Conservation (phyloP, 2,329 filamentous ascomycete genomes). For the Hypoxylon sp. region DNA sequence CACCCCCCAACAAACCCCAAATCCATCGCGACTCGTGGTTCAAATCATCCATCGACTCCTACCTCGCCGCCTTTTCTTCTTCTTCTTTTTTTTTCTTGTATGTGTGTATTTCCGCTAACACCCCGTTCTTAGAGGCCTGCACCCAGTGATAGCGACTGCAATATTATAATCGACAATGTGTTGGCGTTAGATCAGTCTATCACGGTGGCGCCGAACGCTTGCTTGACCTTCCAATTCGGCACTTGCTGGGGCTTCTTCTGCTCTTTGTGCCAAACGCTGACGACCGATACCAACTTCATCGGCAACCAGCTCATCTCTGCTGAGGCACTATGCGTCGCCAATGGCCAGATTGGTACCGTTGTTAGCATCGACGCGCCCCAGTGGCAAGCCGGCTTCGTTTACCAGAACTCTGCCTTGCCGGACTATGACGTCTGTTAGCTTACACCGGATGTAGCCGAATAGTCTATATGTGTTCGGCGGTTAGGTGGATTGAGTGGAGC, state of each 20-base stretch:
- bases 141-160: conserved; percentile 54
- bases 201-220: conserved; percentile 53
- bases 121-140: conserved; percentile 48
- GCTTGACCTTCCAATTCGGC: conserved; percentile 54
- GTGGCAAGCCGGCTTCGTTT: conserved; percentile 57
- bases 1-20: not conserved
- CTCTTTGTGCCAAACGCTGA: conserved; percentile 55
- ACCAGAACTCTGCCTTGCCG: conserved; percentile 51
- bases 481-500: not conserved
- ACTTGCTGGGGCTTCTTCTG: conserved; percentile 60
- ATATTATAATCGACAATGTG: conserved; percentile 54
- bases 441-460: not conserved
- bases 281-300: conserved; percentile 56
- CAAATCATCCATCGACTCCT: not conserved
- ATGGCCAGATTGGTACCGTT: conserved; percentile 55
- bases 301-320: conserved; percentile 55
- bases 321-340: conserved; percentile 55
- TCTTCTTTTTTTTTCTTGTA: too few species aligned
- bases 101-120: conserved; percentile 9
- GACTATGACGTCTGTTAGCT: conserved; percentile 55
- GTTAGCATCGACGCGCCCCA: conserved; percentile 56
- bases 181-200: conserved; percentile 50
- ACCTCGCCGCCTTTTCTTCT: not conserved
- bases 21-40: not conserved
- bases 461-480: not conserved